phyloP scores from a whole-genome alignment of 2,329 filamentous ascomycete species.

The Neopestalotiopsis sp. region DNA sequence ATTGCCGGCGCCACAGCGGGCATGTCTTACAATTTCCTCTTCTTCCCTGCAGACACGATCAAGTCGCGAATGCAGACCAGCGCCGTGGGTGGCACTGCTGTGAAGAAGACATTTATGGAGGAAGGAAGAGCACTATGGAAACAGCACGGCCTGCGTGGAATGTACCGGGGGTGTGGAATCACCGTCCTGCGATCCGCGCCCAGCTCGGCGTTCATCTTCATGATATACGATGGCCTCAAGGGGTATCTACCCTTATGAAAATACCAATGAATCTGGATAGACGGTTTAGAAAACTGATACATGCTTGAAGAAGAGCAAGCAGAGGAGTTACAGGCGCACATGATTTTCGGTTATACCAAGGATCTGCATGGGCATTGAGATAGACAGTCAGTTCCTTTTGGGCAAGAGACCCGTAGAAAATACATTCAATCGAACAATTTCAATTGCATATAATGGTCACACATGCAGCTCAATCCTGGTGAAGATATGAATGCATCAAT shows the following conservation, averaged over 20 bases:
- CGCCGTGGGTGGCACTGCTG: constrained; percentile 62
- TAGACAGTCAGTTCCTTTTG: background rate
- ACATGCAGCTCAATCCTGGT: too few species aligned
- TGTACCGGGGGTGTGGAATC: constrained; percentile 95
- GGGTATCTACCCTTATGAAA: constrained; percentile 60
- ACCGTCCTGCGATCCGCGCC: constrained; percentile 87
- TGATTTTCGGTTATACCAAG: constrained; percentile 4
- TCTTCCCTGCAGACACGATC: constrained; percentile 96
- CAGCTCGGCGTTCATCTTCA: constrained; percentile 98
- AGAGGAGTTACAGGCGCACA: constrained; percentile 14
- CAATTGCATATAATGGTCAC: background rate
- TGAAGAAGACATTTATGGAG: constrained; percentile 69
- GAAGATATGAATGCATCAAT: background rate
- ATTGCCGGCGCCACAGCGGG: constrained; percentile 86
- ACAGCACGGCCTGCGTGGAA: constrained; percentile 79
- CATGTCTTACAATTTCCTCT: constrained; percentile 94
- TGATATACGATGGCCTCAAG: constrained; percentile 89
- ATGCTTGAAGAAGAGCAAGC: background rate
- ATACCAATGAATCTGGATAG: background rate
- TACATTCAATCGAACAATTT: background rate
- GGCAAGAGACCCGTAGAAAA: background rate
- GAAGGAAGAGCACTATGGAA: constrained; percentile 80
- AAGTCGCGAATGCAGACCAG: constrained; percentile 97
- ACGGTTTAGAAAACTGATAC: constrained; percentile 1
- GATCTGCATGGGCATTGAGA: background rate